Evolutionary conservation across 352 stramenopile genomes (phyloP), one percentile per base, ranked within the genome.

Genomic region (Phytophthora hybrid): DNA sequence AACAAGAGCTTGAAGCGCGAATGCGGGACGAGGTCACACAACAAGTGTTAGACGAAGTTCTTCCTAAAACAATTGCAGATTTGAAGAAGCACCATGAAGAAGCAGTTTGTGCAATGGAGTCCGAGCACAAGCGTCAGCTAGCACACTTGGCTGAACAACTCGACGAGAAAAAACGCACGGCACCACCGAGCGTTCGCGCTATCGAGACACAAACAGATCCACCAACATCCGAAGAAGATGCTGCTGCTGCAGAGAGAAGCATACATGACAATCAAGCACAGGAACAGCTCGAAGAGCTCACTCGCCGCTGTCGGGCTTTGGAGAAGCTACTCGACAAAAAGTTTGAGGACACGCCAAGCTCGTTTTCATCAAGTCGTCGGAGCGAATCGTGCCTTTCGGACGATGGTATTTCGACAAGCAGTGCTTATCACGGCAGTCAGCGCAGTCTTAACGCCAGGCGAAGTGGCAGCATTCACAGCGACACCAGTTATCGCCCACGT

Each of bases 321-420:
- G 81, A 89, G 46, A 87, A 76, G 29, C 59, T 92, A 9, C 71
- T 92, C 1, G 75, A 76, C 34, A 88, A 86, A 62, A 90, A 91
- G 31, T 90, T 91, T 44, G 83, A 89, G 63, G 76, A 85, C 37
- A 81, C 57, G 23, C 69, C 74, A 18, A 49, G 29, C 2, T 73
- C 56, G 2, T 63, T 72, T 21, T 69, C 71, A 41, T 69, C 66
- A 4, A 78, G 66, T 59, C 60, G 58, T 26, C 59, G 65, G 4
- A 77, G 76, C 34, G 62, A 74, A 31, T 83, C 78, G 2, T 82
- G 78, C 47, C 69, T 67, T 59, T 78, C 66, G 5, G 74, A 74
- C n/a, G 66, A 72, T 32, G 66, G 13, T 8, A 53, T 74, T 46
- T 70, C 60, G 19, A 69, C 47, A 10, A 68, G 19, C 26, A 78